Evolutionary conservation across 192 early-diverging fungal genomes (phyloP), one percentile per base, ranked within the genome.

Genomic region (Podila clonocystis): DNA sequence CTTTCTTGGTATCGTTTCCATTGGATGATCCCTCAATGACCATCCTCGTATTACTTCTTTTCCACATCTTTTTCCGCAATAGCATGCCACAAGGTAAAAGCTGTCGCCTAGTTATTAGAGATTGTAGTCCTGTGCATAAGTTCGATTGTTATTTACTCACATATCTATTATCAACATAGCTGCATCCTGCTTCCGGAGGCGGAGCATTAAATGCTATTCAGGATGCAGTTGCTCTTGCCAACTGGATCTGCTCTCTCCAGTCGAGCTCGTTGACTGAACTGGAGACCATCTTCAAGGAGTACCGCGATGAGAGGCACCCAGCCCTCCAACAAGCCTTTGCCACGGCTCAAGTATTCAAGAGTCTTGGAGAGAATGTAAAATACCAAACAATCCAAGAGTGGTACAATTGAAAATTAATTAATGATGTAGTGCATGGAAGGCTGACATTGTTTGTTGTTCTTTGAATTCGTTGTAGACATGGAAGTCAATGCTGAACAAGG

Each of bases 161-260:
- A 0, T 24, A 1, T n/a, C 19, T 55, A 7, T 1, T 24, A 3
- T 55, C 20, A 24, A 55, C 26, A 24, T 22, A 64, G 63, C 24
- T 64, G 26, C 36, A 49, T 13, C 63, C 63, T 48, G 63, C 63
- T 9, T 36, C 36, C 13, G 63, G 63, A 48, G 63, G 22, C 24
- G 63, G 63, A 17, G 36, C 36, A 5, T 28, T 45, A 26, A 28
- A 22, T 29, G 63, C 63, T 7, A 64, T 64, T 36, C 63, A 64
- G 3, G 63, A 49, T 26, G 63, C 63, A 15, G 45, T 64, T 24
- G 34, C 45, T 9, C 28, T 64, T 12, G 63, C 63, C 41, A 64
- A 64, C n/a, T 64, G 63, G 63, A 64, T 64, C 64, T 29, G 48
- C 36, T n/a, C 48, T 22, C 48, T 67, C 29, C 5, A 50, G 48